Evolutionary conservation across 2,329 filamentous ascomycete genomes (phyloP).

Genomic region (Pseudocercospora fijiensis): DNA sequence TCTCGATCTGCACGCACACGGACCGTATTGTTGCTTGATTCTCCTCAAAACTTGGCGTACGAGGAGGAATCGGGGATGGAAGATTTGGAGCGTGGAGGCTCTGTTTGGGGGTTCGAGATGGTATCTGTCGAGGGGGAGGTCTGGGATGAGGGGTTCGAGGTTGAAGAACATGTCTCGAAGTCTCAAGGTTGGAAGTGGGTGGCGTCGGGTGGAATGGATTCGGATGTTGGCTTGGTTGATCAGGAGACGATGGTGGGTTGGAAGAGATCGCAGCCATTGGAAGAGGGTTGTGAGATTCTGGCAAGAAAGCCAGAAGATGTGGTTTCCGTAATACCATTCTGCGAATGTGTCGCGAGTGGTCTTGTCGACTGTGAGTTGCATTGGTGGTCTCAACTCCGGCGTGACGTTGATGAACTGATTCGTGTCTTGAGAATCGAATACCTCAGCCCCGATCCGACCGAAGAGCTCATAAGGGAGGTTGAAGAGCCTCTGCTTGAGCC

Average conservation of each 20-base stretch:
- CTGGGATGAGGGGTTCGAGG: background rate
- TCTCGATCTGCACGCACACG: background rate
- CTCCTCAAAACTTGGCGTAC: background rate
- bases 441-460: background rate
- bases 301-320: background rate
- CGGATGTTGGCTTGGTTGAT: background rate
- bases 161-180: background rate
- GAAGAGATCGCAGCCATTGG: background rate
- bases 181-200: background rate
- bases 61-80: background rate
- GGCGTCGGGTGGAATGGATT: too few relatives aligned
- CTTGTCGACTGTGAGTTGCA: background rate
- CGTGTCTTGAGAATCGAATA: background rate
- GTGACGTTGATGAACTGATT: background rate
- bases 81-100: background rate
- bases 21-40: background rate
- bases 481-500: background rate
- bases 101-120: background rate
- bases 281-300: background rate
- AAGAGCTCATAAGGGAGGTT: background rate
- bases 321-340: background rate
- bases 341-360: background rate
- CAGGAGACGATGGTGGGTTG: background rate
- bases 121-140: background rate
- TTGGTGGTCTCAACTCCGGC: background rate